Conservation (phyloP, 2,329 filamentous ascomycete species). For the Fusarium duplospermum region DNA sequence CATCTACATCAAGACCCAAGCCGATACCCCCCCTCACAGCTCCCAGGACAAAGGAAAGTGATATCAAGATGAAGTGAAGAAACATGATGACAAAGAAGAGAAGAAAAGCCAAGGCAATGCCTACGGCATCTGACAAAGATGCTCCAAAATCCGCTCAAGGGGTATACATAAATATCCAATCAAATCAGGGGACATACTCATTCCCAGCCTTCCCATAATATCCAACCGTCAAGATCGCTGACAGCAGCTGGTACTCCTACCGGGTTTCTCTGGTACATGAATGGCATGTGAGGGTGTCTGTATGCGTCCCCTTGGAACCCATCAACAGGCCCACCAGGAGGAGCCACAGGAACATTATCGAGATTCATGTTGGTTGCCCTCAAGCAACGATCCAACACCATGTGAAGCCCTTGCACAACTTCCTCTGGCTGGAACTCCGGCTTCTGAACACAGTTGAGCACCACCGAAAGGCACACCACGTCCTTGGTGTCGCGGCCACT, state of each 20-base stretch:
- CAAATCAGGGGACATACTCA: slow-evolving; percentile 19
- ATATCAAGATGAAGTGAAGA: slow-evolving; percentile 9
- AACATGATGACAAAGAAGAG: neutral
- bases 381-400: slow-evolving; percentile 58
- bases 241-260: slow-evolving; percentile 42
- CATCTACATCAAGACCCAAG: slow-evolving; percentile 26
- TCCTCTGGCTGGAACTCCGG: slow-evolving; percentile 56
- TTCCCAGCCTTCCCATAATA: slow-evolving; percentile 56
- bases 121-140: neutral
- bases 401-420: slow-evolving; percentile 54
- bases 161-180: neutral
- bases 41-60: slow-evolving; percentile 20
- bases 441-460: slow-evolving; percentile 58
- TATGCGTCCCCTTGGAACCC: slow-evolving; percentile 44
- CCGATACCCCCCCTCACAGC: neutral
- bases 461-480: slow-evolving; percentile 60
- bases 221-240: slow-evolving; percentile 50
- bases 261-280: slow-evolving; percentile 47
- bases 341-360: slow-evolving; percentile 47
- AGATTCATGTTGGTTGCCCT: slow-evolving; percentile 57
- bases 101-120: neutral
- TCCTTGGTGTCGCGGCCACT: slow-evolving; percentile 64
- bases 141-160: neutral
- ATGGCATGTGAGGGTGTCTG: slow-evolving; percentile 42
- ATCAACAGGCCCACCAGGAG: slow-evolving; percentile 18